phyloP scores from a whole-genome alignment of 805 yeast species.

The Candida mattraensis region DNA sequence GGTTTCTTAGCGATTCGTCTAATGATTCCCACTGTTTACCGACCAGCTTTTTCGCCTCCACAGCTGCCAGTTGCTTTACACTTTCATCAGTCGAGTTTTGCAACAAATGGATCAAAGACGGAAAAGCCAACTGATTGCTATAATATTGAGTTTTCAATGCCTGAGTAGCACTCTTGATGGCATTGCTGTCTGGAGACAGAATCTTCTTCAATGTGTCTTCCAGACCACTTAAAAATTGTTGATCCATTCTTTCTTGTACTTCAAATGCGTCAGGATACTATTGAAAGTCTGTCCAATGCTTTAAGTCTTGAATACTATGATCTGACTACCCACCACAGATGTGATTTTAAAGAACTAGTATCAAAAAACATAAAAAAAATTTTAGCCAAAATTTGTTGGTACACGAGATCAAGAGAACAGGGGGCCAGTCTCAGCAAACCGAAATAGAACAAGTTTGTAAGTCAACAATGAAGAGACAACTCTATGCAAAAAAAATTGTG shows the following conservation, averaged over 20 bases:
- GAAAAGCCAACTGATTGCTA: slow-evolving; percentile 67
- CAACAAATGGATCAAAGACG: slow-evolving; percentile 79
- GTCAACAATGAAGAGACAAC: too few species aligned
- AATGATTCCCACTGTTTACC: slow-evolving; percentile 64
- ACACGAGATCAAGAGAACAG: slow-evolving; percentile 3
- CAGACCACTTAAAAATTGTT: slow-evolving; percentile 64
- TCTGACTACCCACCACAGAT: too few species aligned
- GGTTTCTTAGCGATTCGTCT: slow-evolving; percentile 50
- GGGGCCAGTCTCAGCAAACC: neutral
- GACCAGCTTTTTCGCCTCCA: slow-evolving; percentile 88
- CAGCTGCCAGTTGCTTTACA: slow-evolving; percentile 90
- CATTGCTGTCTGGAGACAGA: slow-evolving; percentile 75
- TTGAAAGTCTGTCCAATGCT: slow-evolving; percentile 1
- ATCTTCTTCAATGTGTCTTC: slow-evolving; percentile 79
- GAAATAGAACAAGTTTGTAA: too few species aligned
- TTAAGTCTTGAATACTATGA: too few species aligned
- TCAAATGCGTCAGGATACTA: too few species aligned
- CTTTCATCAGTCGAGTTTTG: slow-evolving; percentile 69
- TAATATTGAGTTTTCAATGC: slow-evolving; percentile 74
- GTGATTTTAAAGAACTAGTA: slow-evolving; percentile 1
- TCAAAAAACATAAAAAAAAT: slow-evolving; percentile 6
- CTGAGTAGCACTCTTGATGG: slow-evolving; percentile 80
- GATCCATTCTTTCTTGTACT: slow-evolving; percentile 67
- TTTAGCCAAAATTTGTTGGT: slow-evolving; percentile 10
- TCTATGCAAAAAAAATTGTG: too few species aligned